Base-by-base conservation (phyloP, 2,329 filamentous ascomycete genomes). In the Nannizzia gypsea region DNA sequence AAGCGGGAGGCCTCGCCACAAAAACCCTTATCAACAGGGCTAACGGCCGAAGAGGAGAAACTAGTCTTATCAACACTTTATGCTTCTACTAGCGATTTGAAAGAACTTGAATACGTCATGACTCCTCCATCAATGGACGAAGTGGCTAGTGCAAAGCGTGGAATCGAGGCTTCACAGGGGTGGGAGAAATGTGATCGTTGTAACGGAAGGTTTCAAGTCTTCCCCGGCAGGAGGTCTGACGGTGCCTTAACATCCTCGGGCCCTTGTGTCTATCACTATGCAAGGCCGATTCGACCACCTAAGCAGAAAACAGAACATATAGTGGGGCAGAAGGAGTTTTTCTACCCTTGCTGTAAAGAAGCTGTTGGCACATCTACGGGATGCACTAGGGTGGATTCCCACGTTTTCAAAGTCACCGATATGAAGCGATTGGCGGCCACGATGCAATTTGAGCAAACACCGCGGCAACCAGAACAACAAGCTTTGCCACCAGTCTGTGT, bases 101-200 rank as follows among this genome's bases (percentile, higher is more conserved):
- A 61, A 64, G 57, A 63, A 24, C 58, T 65, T 66, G 38, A 38
- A 69, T 97, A 96, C 70, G 84, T 96, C 22, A 82, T 85, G 0
- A 74, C 71, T 3, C 74, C 85, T 0, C 91, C 91, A 0, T 81
- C 82, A 0, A 76, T 81, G 0, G 79, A 80, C 6, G 86, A 89
- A 17, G 81, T 96, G 17, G 76, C 81, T 57, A 78, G 81, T 57
- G 86, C 89, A 0, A 81, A 77, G 36, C 78, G 81, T 48, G 89
- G 85, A 0, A 79, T 89, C 0, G 77, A 82, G 55, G 78, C 83
- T 6, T 82, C 87, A 11, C 81, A 83, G 58, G 89, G 89, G 55
- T 96, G 86, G 80, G 93, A 99, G 74, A 80, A 84, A 56, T 99
- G 93, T 67, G 91, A 96, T 68, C 86, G 93, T 20, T 99, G 93